A percentile compares a stretch with the other conserved stretches of the same genome.
Evolutionary conservation across 306 rosid genomes (phyloP).

Genomic region (Elaeagnus macrophylla): DNA sequence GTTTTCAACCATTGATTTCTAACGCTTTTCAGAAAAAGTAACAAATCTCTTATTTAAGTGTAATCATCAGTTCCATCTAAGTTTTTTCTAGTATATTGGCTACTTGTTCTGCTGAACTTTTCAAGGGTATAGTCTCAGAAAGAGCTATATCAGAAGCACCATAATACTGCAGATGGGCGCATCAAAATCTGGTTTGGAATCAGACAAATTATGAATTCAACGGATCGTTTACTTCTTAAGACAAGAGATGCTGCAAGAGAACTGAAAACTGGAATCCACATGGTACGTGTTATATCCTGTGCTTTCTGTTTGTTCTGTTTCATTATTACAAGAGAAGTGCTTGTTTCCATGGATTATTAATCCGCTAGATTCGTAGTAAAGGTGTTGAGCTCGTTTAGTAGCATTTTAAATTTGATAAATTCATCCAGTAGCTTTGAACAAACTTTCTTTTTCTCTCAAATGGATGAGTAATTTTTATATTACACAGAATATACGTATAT

Average conservation of each 20-base stretch:
- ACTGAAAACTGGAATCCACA: constrained; percentile 79
- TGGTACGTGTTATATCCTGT: constrained; percentile 31
- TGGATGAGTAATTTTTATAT: no score
- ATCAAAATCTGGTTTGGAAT: constrained; percentile 82
- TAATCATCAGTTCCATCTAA: no score
- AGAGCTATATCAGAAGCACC: constrained; percentile 55
- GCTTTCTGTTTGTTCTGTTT: background rate
- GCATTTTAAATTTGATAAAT: no score
- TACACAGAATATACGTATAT: no score
- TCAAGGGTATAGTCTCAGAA: constrained; percentile 47
- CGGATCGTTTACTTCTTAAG: constrained; percentile 52
- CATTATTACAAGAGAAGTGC: background rate
- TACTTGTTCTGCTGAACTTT: background rate
- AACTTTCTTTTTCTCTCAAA: no score
- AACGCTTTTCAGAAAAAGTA: no score
- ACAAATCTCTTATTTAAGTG: no score
- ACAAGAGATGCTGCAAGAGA: constrained; percentile 59
- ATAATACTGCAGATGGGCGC: constrained; percentile 71
- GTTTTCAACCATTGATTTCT: no score
- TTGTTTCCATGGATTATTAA: background rate
- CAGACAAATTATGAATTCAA: constrained; percentile 76
- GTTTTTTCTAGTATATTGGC: background rate
- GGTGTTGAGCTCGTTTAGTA: background rate
- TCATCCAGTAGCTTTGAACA: no score
- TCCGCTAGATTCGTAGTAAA: background rate